A percentile compares a stretch with the other conserved stretches of the same genome.
Evolutionary conservation across 1,284 basidiomycete genomes (phyloP).

Genomic region (Ustilago loliicola): DNA sequence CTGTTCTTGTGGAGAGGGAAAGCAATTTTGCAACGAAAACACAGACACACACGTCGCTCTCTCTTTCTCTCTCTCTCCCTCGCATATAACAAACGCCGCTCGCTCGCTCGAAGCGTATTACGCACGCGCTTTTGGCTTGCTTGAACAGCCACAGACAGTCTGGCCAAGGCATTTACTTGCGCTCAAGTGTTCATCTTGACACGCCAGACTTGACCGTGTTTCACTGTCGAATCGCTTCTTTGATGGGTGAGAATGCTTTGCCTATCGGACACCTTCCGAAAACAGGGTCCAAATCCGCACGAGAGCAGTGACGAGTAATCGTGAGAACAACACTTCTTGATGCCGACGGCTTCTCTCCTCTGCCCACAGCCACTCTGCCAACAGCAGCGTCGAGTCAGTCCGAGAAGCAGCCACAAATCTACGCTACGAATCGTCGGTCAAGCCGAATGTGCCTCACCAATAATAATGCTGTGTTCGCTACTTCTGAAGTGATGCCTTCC

Average conservation of each 20-base stretch:
- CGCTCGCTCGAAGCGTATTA: not conserved
- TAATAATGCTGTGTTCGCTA: not conserved
- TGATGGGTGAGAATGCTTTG: not conserved
- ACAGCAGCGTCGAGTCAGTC: not conserved
- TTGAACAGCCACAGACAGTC: not conserved
- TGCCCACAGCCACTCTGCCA: too few species aligned
- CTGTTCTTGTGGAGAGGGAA: not conserved
- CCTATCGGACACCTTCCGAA: conserved; percentile 3
- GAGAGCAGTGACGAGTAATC: too few species aligned
- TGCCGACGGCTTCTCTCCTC: not conserved
- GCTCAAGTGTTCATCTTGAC: too few species aligned
- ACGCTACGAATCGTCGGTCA: not conserved
- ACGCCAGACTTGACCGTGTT: not conserved
- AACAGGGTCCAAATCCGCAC: not conserved
- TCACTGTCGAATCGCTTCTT: too few species aligned
- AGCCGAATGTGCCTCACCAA: not conserved
- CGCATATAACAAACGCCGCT: not conserved
- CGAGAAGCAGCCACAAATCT: not conserved
- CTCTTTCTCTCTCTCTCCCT: too few species aligned
- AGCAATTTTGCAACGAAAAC: not conserved
- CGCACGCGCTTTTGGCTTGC: not conserved
- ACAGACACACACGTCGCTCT: not conserved
- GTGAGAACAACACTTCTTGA: not conserved
- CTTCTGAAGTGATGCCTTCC: too few species aligned
- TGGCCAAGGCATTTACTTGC: not conserved